Conservation (phyloP, 768 basidiomycete species). For the Naganishia randhawae region DNA sequence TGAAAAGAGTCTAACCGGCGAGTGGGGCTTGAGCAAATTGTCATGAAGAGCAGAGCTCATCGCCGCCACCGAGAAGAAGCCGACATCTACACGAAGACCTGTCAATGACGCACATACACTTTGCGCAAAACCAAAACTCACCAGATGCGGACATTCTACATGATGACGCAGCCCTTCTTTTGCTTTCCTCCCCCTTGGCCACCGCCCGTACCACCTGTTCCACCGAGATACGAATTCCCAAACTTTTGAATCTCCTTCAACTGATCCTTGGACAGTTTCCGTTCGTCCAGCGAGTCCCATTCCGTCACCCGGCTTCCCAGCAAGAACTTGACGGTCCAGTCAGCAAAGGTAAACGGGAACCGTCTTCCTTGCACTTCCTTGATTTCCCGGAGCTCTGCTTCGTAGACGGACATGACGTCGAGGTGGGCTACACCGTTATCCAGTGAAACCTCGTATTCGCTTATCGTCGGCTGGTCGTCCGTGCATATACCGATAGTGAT, state of each 20-base stretch:
- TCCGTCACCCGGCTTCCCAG: constrained; percentile 29
- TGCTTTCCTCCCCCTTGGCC: neutral
- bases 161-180: constrained; percentile 35
- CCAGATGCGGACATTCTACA: constrained; percentile 11
- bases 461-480: constrained; percentile 32
- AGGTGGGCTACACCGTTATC: constrained; percentile 34
- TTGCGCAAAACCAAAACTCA: neutral
- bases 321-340: constrained; percentile 36
- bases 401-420: constrained; percentile 36
- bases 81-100: too few relatives aligned
- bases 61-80: too few relatives aligned
- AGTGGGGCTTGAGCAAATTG: too few relatives aligned
- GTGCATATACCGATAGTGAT: constrained; percentile 36
- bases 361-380: constrained; percentile 27
- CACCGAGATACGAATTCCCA: constrained; percentile 31
- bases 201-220: constrained; percentile 16
- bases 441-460: constrained; percentile 33
- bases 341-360: constrained; percentile 32
- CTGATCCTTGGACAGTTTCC: constrained; percentile 30
- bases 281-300: constrained; percentile 34
- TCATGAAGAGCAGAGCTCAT: too few relatives aligned
- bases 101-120: neutral
- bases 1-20: too few relatives aligned
- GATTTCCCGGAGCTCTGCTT: constrained; percentile 33
- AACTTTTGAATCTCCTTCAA: constrained; percentile 34